Percentiles rank a stretch among this genome's conserved stretches.
Conservation (phyloP, 129 eudicot species). For the Artemisia annua region DNA sequence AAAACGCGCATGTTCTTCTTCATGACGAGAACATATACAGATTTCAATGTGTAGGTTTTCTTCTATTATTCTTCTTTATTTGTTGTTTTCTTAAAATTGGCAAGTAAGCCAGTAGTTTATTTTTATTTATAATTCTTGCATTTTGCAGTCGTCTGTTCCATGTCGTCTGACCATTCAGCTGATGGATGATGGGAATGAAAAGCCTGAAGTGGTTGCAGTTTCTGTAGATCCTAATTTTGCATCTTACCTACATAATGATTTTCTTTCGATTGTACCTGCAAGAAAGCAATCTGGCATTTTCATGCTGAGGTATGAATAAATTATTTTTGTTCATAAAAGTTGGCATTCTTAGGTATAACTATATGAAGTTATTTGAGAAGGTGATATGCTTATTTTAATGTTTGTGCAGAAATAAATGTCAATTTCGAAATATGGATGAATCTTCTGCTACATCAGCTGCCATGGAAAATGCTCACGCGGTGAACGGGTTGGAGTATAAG, state of each 20-base stretch:
- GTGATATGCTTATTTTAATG: not conserved
- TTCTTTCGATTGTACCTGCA: slow-evolving; percentile 52
- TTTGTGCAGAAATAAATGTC: slow-evolving; percentile 62
- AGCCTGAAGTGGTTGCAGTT: slow-evolving; percentile 84
- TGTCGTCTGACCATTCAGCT: slow-evolving; percentile 69
- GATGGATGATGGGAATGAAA: slow-evolving; percentile 85
- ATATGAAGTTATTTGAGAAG: not conserved
- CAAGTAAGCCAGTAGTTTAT: slow-evolving; percentile 10
- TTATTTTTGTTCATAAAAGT: too few species aligned
- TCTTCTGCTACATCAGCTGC: slow-evolving; percentile 46
- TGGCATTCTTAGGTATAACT: too few species aligned
- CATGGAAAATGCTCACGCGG: slow-evolving; percentile 55
- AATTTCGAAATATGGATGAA: slow-evolving; percentile 55
- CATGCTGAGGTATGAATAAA: slow-evolving; percentile 59
- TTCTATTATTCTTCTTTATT: slow-evolving; percentile 1
- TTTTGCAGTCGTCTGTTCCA: slow-evolving; percentile 58
- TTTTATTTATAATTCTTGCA: slow-evolving; percentile 8
- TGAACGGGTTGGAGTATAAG: slow-evolving; percentile 91
- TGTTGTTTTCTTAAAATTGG: not conserved
- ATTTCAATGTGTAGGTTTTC: slow-evolving; percentile 74
- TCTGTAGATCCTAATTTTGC: slow-evolving; percentile 87
- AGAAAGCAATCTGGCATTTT: slow-evolving; percentile 59
- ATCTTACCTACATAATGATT: slow-evolving; percentile 68
- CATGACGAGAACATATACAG: slow-evolving; percentile 94
- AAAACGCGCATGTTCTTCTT: slow-evolving; percentile 79